A percentile compares a stretch with the other conserved stretches of the same genome.
These are phyloP conservation scores for Salix viminalis DNA, from an alignment of 345 rosid genomes.

Conservation along the genomic window DNA sequence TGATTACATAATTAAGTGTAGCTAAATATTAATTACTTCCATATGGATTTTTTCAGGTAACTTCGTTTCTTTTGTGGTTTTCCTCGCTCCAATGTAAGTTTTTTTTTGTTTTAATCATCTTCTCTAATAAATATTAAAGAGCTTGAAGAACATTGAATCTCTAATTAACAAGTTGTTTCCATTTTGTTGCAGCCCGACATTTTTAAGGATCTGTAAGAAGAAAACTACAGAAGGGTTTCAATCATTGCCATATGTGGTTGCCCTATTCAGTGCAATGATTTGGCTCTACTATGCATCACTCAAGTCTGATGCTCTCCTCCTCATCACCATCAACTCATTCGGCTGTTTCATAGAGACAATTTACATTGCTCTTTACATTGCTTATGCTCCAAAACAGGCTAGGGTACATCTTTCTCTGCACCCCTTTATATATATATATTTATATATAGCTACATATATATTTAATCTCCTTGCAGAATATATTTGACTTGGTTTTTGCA, in stretches of 20 bases:
- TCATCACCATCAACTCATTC: conserved; percentile 57
- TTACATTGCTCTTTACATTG: conserved; percentile 49
- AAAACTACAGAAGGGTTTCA: conserved; percentile 78
- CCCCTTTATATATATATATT: too few relatives aligned
- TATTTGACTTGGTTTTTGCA: conserved; percentile 17
- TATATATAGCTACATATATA: too few relatives aligned
- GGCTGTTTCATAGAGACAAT: conserved; percentile 62
- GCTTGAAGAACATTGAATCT: background rate
- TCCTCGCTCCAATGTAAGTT: conserved; percentile 41
- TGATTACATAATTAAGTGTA: background rate
- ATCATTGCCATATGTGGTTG: conserved; percentile 57
- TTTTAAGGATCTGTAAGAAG: conserved; percentile 52
- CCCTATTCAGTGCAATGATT: conserved; percentile 64
- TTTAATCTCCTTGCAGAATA: background rate
- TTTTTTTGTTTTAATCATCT: background rate
- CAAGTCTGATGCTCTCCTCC: conserved; percentile 54
- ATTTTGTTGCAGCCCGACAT: conserved; percentile 51
- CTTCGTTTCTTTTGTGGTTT: conserved; percentile 28
- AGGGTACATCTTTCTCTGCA: conserved; percentile 31
- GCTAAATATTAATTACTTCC: background rate
- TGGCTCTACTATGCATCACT: conserved; percentile 61
- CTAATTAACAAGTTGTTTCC: background rate
- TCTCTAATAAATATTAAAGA: background rate
- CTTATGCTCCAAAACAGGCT: conserved; percentile 48
- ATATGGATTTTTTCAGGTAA: conserved; percentile 20